A percentile compares a stretch with the other conserved stretches of the same genome.
These are phyloP conservation scores for Pestalotiopsis sp. DNA, from an alignment of 2,329 filamentous ascomycete species.

Conservation along the genomic window DNA sequence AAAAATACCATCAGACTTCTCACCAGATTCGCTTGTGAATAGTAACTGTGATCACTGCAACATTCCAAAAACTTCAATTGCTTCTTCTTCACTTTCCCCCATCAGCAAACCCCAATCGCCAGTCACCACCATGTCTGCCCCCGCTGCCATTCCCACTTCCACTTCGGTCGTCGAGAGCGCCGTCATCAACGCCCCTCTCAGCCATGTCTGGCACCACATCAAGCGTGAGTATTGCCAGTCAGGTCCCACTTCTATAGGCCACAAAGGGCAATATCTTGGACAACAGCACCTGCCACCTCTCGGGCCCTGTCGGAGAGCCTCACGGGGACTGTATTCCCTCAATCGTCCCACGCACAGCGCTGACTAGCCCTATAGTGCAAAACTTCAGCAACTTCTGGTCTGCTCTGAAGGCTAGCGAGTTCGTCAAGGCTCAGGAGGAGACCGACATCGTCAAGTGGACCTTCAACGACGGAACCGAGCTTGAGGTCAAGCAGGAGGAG, in stretches of 20 bases:
- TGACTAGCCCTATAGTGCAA: constrained; percentile 44
- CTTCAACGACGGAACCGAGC: constrained; percentile 69
- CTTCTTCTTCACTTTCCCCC: background rate
- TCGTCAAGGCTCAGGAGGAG: constrained; percentile 66
- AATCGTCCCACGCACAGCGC: background rate
- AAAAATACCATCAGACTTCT: background rate
- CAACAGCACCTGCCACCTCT: background rate
- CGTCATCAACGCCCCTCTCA: constrained; percentile 69
- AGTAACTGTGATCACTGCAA: background rate
- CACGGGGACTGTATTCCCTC: background rate
- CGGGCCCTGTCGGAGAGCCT: background rate
- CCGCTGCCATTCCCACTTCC: constrained; percentile 59
- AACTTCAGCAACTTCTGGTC: constrained; percentile 71
- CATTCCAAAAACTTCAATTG: background rate
- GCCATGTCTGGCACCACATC: constrained; percentile 73
- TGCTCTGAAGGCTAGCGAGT: constrained; percentile 62
- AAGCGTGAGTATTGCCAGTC: constrained; percentile 48
- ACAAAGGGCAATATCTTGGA: background rate
- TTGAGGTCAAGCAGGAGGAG: constrained; percentile 78
- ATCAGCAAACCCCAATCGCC: constrained; percentile 9
- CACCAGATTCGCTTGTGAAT: background rate
- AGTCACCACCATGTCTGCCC: constrained; percentile 37
- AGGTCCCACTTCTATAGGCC: background rate
- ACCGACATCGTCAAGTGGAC: constrained; percentile 71
- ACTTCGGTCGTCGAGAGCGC: constrained; percentile 68